These are phyloP conservation scores for Friedmanniomyces simplex DNA, from an alignment of 495 filamentous ascomycete genomes.

Conservation along the genomic window DNA sequence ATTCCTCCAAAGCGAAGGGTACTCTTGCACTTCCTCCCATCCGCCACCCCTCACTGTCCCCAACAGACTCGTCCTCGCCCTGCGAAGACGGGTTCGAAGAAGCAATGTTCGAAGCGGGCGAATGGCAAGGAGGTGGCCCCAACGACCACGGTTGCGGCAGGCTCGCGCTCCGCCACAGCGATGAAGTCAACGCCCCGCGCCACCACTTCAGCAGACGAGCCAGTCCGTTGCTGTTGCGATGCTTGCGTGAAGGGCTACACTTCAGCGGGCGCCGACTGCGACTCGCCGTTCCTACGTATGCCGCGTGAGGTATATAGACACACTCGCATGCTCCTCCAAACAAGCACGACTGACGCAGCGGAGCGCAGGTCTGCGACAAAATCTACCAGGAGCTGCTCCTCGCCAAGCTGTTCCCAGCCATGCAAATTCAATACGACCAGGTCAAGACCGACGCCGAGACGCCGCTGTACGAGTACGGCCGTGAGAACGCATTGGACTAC, in stretches of 20 bases:
- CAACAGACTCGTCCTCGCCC: not conserved
- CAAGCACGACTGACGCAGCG: not conserved
- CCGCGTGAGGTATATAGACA: conserved; percentile 1
- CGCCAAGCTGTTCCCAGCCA: not conserved
- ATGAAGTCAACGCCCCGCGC: not conserved
- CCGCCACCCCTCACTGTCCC: too few species aligned
- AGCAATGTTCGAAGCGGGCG: not conserved
- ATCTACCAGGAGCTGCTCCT: conserved; percentile 8
- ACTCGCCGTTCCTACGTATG: conserved; percentile 3
- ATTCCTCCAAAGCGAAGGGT: not conserved
- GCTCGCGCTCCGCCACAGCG: not conserved
- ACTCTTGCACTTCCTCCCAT: not conserved
- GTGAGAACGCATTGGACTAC: not conserved
- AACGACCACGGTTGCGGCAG: not conserved
- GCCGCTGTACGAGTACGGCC: not conserved
- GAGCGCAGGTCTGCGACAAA: not conserved
- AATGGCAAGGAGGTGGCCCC: not conserved
- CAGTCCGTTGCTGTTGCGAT: not conserved
- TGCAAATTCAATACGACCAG: not conserved
- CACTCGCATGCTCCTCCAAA: not conserved
- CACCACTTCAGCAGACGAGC: not conserved
- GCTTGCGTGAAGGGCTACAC: not conserved
- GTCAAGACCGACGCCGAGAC: not conserved
- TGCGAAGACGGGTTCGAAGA: not conserved
- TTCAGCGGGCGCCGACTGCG: not conserved